Evolutionary conservation across 768 basidiomycete genomes (phyloP).

Genomic region (Rhodotorula kratochvilovae): DNA sequence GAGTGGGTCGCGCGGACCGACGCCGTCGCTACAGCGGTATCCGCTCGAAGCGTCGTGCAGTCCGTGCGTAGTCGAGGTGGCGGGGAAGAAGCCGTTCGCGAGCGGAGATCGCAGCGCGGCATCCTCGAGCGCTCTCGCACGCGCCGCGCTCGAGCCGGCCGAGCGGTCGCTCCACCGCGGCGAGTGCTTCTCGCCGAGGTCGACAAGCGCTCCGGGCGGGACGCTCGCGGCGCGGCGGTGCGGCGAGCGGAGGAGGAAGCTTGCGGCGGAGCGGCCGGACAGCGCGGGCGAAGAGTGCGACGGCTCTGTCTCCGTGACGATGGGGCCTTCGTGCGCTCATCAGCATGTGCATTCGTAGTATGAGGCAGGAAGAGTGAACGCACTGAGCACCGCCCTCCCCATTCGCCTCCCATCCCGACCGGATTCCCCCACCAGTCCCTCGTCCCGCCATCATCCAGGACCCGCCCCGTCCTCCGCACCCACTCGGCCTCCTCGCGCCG

Average conservation of each 20-base stretch:
- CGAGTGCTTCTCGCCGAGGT: too few species aligned
- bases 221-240: too few species aligned
- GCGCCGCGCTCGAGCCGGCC: too few species aligned
- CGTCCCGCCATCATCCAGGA: background rate
- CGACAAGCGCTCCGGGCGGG: too few species aligned
- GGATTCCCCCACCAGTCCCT: conserved; percentile 7
- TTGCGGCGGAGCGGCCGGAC: background rate
- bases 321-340: background rate
- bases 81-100: too few species aligned
- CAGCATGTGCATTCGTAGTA: background rate
- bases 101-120: too few species aligned
- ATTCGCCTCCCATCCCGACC: background rate
- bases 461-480: background rate
- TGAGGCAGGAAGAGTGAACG: background rate
- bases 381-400: conserved; percentile 12
- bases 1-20: too few species aligned
- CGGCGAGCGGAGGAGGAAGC: background rate
- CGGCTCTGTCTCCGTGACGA: conserved; percentile 12
- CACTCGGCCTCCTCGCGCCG: conserved; percentile 1
- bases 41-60: too few species aligned
- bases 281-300: background rate
- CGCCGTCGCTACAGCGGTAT: too few species aligned
- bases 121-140: too few species aligned
- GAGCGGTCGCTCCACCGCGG: too few species aligned
- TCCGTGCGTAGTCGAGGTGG: too few species aligned